These are phyloP conservation scores for Microthlaspi erraticum DNA, from an alignment of 345 rosid genomes.

Conservation along the genomic window DNA sequence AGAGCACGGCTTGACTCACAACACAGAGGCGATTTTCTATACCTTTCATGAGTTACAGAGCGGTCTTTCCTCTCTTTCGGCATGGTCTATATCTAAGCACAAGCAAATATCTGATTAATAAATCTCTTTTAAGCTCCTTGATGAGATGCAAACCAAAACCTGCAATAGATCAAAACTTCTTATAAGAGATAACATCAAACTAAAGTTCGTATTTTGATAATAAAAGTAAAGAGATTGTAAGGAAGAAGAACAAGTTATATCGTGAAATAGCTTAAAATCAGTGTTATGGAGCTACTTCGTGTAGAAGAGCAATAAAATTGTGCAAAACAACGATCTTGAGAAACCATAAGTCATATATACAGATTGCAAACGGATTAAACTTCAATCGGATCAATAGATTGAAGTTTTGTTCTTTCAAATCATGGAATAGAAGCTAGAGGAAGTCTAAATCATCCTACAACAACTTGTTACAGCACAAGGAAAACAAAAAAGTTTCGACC, in stretches of 20 bases:
- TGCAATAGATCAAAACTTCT: conserved; percentile 29
- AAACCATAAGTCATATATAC: conserved; percentile 3
- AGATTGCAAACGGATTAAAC: not conserved
- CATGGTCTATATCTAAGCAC: conserved; percentile 51
- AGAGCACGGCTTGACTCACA: conserved; percentile 68
- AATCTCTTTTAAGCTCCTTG: not conserved
- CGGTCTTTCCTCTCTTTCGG: conserved; percentile 91
- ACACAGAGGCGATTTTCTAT: conserved; percentile 59
- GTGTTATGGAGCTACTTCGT: not conserved
- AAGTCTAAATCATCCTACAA: conserved; percentile 11
- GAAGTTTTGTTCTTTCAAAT: not conserved
- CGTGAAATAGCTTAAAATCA: too few species aligned
- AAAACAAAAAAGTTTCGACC: not conserved
- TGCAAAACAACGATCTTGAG: not conserved
- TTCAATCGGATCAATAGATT: too few species aligned
- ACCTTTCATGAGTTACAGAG: conserved; percentile 69
- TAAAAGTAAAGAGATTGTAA: not conserved
- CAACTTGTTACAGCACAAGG: not conserved
- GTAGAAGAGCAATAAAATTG: not conserved
- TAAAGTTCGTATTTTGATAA: not conserved
- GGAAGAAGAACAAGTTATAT: not conserved
- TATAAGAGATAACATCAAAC: conserved; percentile 27
- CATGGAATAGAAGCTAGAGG: not conserved
- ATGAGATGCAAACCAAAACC: conserved; percentile 11
- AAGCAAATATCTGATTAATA: not conserved